phyloP scores from a whole-genome alignment of 2,329 filamentous ascomycete genomes.

The Beauveria pseudobassiana region DNA sequence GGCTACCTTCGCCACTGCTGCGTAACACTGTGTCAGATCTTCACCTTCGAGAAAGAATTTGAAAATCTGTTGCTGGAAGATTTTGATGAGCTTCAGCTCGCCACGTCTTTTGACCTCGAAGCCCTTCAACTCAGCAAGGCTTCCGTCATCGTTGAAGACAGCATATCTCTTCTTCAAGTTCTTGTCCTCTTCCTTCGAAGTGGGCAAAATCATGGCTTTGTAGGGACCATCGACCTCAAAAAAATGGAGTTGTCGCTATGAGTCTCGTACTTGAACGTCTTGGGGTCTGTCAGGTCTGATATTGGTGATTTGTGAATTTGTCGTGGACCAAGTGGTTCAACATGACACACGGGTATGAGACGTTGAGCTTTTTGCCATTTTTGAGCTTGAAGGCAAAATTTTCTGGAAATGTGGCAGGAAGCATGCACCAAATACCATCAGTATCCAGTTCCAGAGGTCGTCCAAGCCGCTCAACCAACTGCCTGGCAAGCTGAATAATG shows the following conservation, averaged over 20 bases:
- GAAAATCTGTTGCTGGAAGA: slow-evolving; percentile 98
- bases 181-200: slow-evolving; percentile 98
- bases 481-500: slow-evolving; percentile 93
- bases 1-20: slow-evolving; percentile 84
- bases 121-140: slow-evolving; percentile 88
- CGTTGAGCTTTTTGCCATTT: slow-evolving; percentile 91
- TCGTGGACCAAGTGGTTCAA: slow-evolving; percentile 94
- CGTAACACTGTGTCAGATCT: slow-evolving; percentile 83
- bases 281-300: slow-evolving; percentile 80
- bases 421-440: slow-evolving; percentile 99
- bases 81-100: slow-evolving; percentile 98
- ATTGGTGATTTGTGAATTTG: slow-evolving; percentile 94
- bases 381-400: slow-evolving; percentile 93
- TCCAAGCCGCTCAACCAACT: slow-evolving; percentile 87
- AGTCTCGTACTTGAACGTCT: slow-evolving; percentile 84
- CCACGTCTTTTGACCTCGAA: slow-evolving; percentile 97
- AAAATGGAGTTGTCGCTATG: slow-evolving; percentile 99
- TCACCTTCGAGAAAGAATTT: slow-evolving; percentile 95
- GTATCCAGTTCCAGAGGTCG: slow-evolving; percentile 92
- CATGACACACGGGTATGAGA: slow-evolving; percentile 98
- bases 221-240: slow-evolving; percentile 99
- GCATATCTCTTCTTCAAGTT: slow-evolving; percentile 99
- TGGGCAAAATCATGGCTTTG: slow-evolving; percentile 93
- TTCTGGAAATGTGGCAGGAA: slow-evolving; percentile 91
- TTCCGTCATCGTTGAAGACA: slow-evolving; percentile 97